A percentile compares a stretch with the other conserved stretches of the same genome.
These are phyloP conservation scores for Chalciporus pseudorubinellus DNA, from an alignment of 768 basidiomycete species.

Conservation along the genomic window DNA sequence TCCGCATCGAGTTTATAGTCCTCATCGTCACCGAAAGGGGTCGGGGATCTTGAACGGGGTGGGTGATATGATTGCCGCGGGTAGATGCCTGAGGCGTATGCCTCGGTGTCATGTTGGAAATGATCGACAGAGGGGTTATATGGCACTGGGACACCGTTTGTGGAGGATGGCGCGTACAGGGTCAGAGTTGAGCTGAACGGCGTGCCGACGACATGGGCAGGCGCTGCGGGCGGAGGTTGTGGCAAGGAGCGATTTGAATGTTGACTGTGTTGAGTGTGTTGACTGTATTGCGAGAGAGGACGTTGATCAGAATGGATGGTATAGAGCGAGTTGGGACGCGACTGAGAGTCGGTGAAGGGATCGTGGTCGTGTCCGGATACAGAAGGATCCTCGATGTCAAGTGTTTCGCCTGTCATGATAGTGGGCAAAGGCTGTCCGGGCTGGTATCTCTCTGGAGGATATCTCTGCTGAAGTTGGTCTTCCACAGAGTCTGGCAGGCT, in stretches of 20 bases:
- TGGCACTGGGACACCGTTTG: slow-evolving; percentile 34
- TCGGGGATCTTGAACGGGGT: slow-evolving; percentile 72
- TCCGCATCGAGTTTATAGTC: slow-evolving; percentile 61
- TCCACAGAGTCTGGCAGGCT: slow-evolving; percentile 12
- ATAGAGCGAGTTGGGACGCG: slow-evolving; percentile 25
- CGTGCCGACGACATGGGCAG: slow-evolving; percentile 18
- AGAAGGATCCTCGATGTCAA: slow-evolving; percentile 45
- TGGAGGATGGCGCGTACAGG: slow-evolving; percentile 5
- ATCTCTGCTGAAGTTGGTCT: slow-evolving; percentile 4
- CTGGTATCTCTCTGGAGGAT: slow-evolving; percentile 44
- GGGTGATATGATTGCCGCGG: slow-evolving; percentile 46
- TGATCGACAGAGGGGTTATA: slow-evolving; percentile 45
- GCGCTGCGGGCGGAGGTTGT: slow-evolving; percentile 18
- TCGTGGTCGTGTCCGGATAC: slow-evolving; percentile 32
- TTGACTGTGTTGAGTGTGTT: slow-evolving; percentile 41
- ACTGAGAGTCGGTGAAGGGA: slow-evolving; percentile 27
- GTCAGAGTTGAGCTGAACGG: slow-evolving; percentile 23
- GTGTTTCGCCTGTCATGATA: slow-evolving; percentile 63
- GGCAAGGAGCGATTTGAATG: slow-evolving; percentile 28
- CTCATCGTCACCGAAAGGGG: slow-evolving; percentile 71
- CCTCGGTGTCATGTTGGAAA: slow-evolving; percentile 64
- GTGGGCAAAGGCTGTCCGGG: slow-evolving; percentile 61
- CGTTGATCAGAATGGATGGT: slow-evolving; percentile 28
- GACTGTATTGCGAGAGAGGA: slow-evolving; percentile 36
- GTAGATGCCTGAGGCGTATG: slow-evolving; percentile 62